These are phyloP conservation scores for Apiospora arundinis DNA, from an alignment of 2,329 filamentous ascomycete genomes.

Conservation along the genomic window DNA sequence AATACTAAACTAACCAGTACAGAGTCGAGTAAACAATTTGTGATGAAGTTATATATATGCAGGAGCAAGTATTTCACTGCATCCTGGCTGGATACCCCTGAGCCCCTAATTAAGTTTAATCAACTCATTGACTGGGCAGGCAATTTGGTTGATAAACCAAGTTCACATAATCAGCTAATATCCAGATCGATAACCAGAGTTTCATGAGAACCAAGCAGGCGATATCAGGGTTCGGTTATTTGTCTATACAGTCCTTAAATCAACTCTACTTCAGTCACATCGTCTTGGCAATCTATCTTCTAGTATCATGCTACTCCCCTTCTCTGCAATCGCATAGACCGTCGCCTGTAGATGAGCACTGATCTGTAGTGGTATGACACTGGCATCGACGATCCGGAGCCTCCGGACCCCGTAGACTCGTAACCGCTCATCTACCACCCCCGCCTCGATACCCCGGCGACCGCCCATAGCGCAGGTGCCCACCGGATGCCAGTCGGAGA, in stretches of 20 bases:
- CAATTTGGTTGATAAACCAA: background rate
- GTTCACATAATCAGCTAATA: background rate
- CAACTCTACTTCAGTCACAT: background rate
- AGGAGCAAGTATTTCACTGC: too few species aligned
- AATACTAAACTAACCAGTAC: too few species aligned
- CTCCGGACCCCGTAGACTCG: slow-evolving; percentile 31
- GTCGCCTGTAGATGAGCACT: slow-evolving; percentile 32
- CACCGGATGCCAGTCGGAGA: slow-evolving; percentile 41
- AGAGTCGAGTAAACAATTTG: background rate
- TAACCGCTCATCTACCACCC: slow-evolving; percentile 33
- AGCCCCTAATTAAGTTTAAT: background rate
- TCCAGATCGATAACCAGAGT: background rate
- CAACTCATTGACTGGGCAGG: background rate
- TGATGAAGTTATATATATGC: background rate
- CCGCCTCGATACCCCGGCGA: slow-evolving; percentile 31
- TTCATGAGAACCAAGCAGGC: background rate
- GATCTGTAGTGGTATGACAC: slow-evolving; percentile 32
- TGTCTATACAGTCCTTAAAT: too few species aligned
- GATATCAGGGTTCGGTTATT: background rate
- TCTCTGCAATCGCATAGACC: slow-evolving; percentile 33
- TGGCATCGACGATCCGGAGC: slow-evolving; percentile 32
- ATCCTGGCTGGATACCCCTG: background rate
- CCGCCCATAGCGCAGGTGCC: slow-evolving; percentile 52
- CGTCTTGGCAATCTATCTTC: slow-evolving; percentile 26
- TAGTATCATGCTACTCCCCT: slow-evolving; percentile 29